These are phyloP conservation scores for Amoebophrya sp. DNA, from an alignment of 169 alveolate genomes.

Conservation along the genomic window DNA sequence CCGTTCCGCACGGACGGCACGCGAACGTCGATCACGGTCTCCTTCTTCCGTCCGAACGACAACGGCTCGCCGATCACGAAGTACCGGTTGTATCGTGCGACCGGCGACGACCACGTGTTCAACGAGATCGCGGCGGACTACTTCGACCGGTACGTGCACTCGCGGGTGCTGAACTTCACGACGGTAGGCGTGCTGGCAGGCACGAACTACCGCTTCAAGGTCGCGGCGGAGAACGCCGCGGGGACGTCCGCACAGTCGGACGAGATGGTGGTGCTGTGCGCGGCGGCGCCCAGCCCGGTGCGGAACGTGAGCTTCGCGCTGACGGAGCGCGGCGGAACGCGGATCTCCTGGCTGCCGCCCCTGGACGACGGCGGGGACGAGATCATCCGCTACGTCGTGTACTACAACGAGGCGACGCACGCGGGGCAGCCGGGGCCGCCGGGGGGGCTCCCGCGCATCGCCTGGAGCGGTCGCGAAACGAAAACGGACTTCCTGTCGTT, in stretches of 20 bases:
- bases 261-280: neutral
- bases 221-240: constrained; percentile 1
- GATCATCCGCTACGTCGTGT: neutral
- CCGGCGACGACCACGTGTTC: neutral
- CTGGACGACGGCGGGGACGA: constrained; percentile 20
- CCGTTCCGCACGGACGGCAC: neutral
- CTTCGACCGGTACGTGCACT: neutral
- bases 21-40: neutral
- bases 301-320: neutral
- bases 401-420: neutral
- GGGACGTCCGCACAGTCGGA: constrained; percentile 3
- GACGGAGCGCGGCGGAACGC: neutral
- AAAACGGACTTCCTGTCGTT: neutral
- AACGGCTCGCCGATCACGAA: neutral
- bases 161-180: neutral
- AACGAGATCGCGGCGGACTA: neutral
- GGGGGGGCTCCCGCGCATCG: neutral
- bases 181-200: neutral
- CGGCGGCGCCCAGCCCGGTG: neutral
- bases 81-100: neutral
- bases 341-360: constrained; percentile 8
- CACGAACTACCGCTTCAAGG: constrained; percentile 2
- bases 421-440: neutral
- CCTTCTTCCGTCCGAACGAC: neutral
- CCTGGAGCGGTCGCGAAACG: neutral